phyloP scores from a whole-genome alignment of 1,284 basidiomycete genomes.

The Sphagnurus paluster region DNA sequence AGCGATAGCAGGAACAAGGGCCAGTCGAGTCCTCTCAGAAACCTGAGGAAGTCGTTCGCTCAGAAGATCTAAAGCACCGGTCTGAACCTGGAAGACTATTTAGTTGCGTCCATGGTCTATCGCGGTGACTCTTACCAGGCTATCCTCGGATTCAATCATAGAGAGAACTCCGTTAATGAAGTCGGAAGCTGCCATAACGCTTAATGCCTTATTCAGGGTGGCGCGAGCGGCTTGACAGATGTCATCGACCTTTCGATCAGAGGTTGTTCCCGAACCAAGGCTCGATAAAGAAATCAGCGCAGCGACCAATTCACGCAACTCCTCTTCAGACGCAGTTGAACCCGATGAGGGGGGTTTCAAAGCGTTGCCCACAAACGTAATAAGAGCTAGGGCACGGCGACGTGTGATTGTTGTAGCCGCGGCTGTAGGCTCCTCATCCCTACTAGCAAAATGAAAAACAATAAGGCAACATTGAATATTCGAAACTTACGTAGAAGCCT shows the following conservation, averaged over 20 bases:
- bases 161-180: constrained; percentile 56
- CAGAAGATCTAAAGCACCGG: constrained; percentile 66
- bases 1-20: constrained; percentile 47
- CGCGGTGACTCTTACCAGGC: constrained; percentile 37
- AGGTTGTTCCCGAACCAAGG: constrained; percentile 29
- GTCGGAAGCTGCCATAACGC: constrained; percentile 65
- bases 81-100: constrained; percentile 51
- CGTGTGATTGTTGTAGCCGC: constrained; percentile 45
- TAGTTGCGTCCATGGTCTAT: too few relatives aligned
- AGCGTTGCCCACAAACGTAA: constrained; percentile 57
- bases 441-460: constrained; percentile 23
- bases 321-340: constrained; percentile 20
- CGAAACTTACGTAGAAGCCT: constrained; percentile 49
- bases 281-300: constrained; percentile 43
- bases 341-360: constrained; percentile 32
- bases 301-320: constrained; percentile 43
- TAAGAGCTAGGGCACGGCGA: constrained; percentile 65
- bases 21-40: constrained; percentile 54
- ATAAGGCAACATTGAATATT: constrained; percentile 1
- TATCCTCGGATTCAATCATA: constrained; percentile 54
- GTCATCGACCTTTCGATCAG: constrained; percentile 39
- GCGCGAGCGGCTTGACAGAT: constrained; percentile 48
- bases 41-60: constrained; percentile 66
- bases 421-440: constrained; percentile 54
- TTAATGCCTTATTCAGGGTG: constrained; percentile 50